Percentiles rank a stretch among this genome's conserved stretches.
These are phyloP conservation scores for Closterium sp. DNA, from an alignment of 139 green algal genomes.

Conservation along the genomic window DNA sequence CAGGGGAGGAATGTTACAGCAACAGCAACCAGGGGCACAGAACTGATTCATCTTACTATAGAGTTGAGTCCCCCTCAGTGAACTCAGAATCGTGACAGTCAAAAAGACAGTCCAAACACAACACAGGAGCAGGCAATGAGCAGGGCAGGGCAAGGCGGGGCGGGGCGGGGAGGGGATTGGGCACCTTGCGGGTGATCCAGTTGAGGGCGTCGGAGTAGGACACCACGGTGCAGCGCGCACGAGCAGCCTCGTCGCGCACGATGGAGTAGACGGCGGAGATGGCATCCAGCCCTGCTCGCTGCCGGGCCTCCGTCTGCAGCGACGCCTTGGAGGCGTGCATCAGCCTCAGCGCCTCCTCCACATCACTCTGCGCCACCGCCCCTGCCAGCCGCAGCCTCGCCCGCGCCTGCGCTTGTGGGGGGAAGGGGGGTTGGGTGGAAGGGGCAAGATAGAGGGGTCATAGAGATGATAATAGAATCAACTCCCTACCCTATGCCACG, in stretches of 20 bases:
- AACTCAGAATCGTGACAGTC: no score
- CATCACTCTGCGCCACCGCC: constrained; percentile 70
- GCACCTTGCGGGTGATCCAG: constrained; percentile 44
- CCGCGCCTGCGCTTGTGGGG: constrained; percentile 76
- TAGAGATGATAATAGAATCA: no score
- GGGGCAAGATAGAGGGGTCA: background rate
- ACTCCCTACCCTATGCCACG: no score
- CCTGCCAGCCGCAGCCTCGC: constrained; percentile 77
- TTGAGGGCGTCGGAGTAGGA: constrained; percentile 46
- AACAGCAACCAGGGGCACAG: no score
- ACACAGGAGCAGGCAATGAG: background rate
- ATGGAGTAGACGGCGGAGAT: constrained; percentile 61
- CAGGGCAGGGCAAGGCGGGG: background rate
- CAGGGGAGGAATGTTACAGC: no score
- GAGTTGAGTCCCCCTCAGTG: no score
- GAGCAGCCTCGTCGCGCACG: constrained; percentile 28
- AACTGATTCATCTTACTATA: background rate
- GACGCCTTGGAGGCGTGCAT: constrained; percentile 88
- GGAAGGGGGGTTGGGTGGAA: background rate
- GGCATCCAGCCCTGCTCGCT: constrained; percentile 24
- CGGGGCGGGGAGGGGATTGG: no score
- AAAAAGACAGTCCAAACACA: background rate
- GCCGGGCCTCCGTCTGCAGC: constrained; percentile 53
- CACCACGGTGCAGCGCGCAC: constrained; percentile 8
- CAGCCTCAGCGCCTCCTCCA: constrained; percentile 92